Evolutionary conservation across 2,329 filamentous ascomycete species (phyloP), one percentile per base, ranked within the genome.

Genomic region (Colletotrichum tabaci): DNA sequence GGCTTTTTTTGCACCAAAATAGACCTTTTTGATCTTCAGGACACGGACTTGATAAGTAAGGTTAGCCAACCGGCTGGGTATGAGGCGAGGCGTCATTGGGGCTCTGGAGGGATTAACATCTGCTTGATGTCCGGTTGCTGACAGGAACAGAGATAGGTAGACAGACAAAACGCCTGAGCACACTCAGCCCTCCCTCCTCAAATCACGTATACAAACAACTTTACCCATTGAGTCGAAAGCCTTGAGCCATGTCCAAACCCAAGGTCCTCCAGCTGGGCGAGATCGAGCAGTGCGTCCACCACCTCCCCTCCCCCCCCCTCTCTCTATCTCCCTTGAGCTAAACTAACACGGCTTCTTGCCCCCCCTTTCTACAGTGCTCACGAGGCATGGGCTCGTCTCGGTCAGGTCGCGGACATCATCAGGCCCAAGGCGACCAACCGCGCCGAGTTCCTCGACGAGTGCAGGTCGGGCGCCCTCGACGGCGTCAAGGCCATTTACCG

Each of bases 401-500:
- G 84, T 62, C 80, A 86, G 26, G 80, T 93, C 23, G 92, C 91
- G 52, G 89, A 94, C n/a, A 81, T 95, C 53, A 76, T 95, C 50
- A 82, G 82, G 16, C 90, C 93, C 9, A 84, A 84, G 72, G 85
- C 93, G 12, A 90, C 84, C 23, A 89, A 86, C 79, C 90, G 93
- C 66, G 79, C 82, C 23, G 90, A 90, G 21, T 96, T 97, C 80
- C 82, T 96, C 63, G 79, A 88, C 58, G 92, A 96, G 83, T 91
- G 89, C 79, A 83, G 84, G 60, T 86, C 87, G 23, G 93, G 93
- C 23, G 84, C 85, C 42, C 85, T 94, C n/a, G 89, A 94, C 74
- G 91, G 89, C 72, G 88, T 91, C 42, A 77, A 87, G 23, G 91
- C 88, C 47, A 87, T 88, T 38, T 96, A 93, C 82, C 89, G 94